Evolutionary conservation across 2,329 filamentous ascomycete genomes (phyloP), one percentile per base, ranked within the genome.

Genomic region (Tolypocladium nubicola): DNA sequence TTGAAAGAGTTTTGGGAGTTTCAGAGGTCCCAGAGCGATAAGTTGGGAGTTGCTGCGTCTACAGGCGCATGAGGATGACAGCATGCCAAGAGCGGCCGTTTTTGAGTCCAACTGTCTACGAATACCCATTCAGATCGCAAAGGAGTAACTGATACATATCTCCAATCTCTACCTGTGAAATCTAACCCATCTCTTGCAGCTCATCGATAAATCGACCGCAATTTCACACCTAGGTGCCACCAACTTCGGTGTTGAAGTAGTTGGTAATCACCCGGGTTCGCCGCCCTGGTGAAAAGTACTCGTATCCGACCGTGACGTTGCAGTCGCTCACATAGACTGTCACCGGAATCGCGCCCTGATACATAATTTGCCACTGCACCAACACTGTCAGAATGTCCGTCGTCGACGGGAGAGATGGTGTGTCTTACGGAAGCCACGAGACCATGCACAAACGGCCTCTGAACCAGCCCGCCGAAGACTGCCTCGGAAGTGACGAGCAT

Each of bases 321-420:
- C 70, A 73, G n/a, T 54, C 61, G 38, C 68, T 64, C 1, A 74
- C 68, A 21, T 66, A 73, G 0, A 72, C 65, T 0, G 70, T 73
- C 0, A 73, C 70, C 0, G 73, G 71, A 16, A 75, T 66, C 2
- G 57, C 61, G 0, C 63, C 66, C 37, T 67, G 66, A 47, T 73
- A 74, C 65, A 74, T 66, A 7, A 74, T 65, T 8, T 65, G 67
- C 71, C 71, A 74, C 70, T 73, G 4, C 7, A 49, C 14, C 6
- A 30, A 9, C 26, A 8, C 1, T n/a, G 16, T 59, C 21, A 58
- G 60, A 9, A 38, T 8, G 21, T 13, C 21, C 21, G 16, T 47
- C 6, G 14, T 37, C 19, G 33, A 33, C 1, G 33, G 19, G 10
- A 38, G 11, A 8, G 19, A 23, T 8, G 10, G 50, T 5, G 9